Evolutionary conservation across 495 filamentous ascomycete genomes (phyloP).

Genomic region (Aspergillus avenaceus): DNA sequence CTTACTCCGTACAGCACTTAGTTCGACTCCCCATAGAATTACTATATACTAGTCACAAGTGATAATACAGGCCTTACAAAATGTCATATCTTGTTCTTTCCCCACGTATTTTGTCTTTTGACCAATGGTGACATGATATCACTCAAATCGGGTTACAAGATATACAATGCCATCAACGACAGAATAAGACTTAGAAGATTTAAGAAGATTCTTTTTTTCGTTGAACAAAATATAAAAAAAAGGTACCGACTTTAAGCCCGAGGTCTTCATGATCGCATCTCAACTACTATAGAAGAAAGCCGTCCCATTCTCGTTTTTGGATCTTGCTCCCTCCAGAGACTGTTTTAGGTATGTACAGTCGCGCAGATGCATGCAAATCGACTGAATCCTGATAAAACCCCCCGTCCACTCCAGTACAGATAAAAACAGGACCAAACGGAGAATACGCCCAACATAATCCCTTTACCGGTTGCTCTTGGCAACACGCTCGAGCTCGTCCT

Average conservation of each 20-base stretch:
- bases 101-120: no score
- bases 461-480: constrained; percentile 98
- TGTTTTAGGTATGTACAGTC: constrained; percentile 45
- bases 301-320: constrained; percentile 39
- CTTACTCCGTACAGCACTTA: no score
- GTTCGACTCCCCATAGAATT: no score
- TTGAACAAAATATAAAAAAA: constrained; percentile 25
- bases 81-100: no score
- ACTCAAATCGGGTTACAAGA: background rate
- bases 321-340: constrained; percentile 38
- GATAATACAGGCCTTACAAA: no score
- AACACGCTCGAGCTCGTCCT: constrained; percentile 99
- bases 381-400: constrained; percentile 45
- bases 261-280: constrained; percentile 46
- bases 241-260: constrained; percentile 30
- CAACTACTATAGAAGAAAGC: constrained; percentile 44
- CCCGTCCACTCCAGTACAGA: constrained; percentile 47
- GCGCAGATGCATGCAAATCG: constrained; percentile 44
- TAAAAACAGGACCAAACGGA: constrained; percentile 46
- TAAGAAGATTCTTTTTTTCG: constrained; percentile 25
- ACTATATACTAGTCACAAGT: no score
- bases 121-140: no score
- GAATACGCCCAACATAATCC: constrained; percentile 39
- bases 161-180: background rate
- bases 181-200: background rate